phyloP scores from a whole-genome alignment of 306 rosid genomes.

The Corylus americana region DNA sequence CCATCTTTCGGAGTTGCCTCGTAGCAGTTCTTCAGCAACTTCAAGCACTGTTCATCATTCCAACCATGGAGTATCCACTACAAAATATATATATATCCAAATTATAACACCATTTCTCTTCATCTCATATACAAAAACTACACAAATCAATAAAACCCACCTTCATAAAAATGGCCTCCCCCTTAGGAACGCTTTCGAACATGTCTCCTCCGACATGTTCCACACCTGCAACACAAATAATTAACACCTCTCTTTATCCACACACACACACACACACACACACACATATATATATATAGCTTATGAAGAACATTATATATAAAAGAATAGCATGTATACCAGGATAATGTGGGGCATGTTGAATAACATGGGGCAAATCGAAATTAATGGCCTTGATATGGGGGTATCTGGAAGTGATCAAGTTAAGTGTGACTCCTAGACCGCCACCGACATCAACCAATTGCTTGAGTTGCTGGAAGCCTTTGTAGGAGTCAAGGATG shows the following conservation, averaged over 20 bases:
- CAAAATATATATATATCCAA: no score
- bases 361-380: slow-evolving; percentile 3
- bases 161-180: slow-evolving; percentile 35
- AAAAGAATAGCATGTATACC: slow-evolving; percentile 4
- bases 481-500: not conserved
- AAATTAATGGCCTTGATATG: slow-evolving; percentile 3
- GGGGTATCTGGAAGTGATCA: not conserved
- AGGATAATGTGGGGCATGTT: slow-evolving; percentile 18
- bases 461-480: not conserved
- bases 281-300: no score
- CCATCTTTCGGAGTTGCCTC: slow-evolving; percentile 25
- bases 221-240: slow-evolving; percentile 16
- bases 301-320: not conserved
- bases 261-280: no score
- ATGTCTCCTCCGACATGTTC: slow-evolving; percentile 39
- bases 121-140: no score
- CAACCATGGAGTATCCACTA: slow-evolving; percentile 31
- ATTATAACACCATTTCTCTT: no score
- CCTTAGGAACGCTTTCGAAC: slow-evolving; percentile 28
- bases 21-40: slow-evolving; percentile 33
- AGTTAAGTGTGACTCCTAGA: slow-evolving; percentile 9
- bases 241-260: not conserved
- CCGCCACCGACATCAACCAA: slow-evolving; percentile 6
- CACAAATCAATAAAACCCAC: not conserved
- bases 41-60: slow-evolving; percentile 35